These are phyloP conservation scores for Ceratocystis destructans DNA, from an alignment of 2,329 filamentous ascomycete species.

Conservation along the genomic window DNA sequence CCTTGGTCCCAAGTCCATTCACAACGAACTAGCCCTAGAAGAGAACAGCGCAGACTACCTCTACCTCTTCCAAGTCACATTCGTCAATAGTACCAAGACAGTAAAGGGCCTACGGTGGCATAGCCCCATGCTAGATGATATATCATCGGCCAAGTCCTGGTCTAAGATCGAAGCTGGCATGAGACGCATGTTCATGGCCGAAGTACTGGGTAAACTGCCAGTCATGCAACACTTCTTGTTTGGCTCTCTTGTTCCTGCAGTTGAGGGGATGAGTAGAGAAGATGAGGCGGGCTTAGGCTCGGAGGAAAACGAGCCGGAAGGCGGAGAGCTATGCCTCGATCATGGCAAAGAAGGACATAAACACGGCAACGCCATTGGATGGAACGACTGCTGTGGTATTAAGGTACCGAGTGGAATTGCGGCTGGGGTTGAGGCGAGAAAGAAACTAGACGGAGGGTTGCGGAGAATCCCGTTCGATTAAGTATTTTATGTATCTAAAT, in stretches of 20 bases:
- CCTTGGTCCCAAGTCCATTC: constrained; percentile 67
- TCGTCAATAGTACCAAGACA: constrained; percentile 93
- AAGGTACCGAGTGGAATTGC: constrained; percentile 90
- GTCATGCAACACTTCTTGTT: constrained; percentile 99
- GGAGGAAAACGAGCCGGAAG: constrained; percentile 37
- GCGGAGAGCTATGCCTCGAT: constrained; percentile 44
- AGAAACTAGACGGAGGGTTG: constrained; percentile 48
- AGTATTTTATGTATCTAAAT: constrained; percentile 10
- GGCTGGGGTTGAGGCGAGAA: constrained; percentile 77
- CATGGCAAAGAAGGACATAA: constrained; percentile 40
- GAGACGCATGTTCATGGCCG: constrained; percentile 90
- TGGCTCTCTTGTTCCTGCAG: constrained; percentile 68
- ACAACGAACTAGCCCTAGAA: constrained; percentile 76
- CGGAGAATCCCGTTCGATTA: constrained; percentile 74
- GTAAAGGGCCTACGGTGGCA: constrained; percentile 93
- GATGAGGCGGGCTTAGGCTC: constrained; percentile 34
- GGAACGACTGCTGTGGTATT: constrained; percentile 97
- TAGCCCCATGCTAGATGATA: constrained; percentile 95
- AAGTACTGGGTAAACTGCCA: constrained; percentile 83
- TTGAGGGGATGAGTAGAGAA: constrained; percentile 64
- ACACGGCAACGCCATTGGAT: constrained; percentile 52
- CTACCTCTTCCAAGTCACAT: constrained; percentile 83
- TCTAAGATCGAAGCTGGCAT: constrained; percentile 86
- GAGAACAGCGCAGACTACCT: constrained; percentile 73
- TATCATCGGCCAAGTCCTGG: constrained; percentile 81